A percentile compares a stretch with the other conserved stretches of the same genome.
Evolutionary conservation across 176 grass and related monocot species (phyloP).

Genomic region (Cenchrus americanus): DNA sequence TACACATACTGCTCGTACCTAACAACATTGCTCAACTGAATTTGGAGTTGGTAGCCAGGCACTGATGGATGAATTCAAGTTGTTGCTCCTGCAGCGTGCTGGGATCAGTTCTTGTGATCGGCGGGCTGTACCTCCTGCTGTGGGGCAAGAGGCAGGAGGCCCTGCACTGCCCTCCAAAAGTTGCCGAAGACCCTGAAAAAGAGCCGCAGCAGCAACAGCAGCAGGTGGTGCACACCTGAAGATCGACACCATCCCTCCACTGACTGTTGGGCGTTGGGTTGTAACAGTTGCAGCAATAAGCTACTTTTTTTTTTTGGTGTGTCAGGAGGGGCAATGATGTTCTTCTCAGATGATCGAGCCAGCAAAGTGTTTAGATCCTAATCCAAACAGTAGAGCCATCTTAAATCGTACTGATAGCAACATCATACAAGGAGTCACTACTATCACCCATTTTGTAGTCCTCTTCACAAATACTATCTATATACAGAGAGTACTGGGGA

Average conservation of each 20-base stretch:
- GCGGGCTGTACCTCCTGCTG: slow-evolving; percentile 81
- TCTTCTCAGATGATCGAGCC: not conserved
- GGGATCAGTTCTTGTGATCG: slow-evolving; percentile 70
- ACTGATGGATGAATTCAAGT: too few species aligned
- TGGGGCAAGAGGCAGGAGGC: slow-evolving; percentile 88
- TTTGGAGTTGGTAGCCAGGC: not conserved
- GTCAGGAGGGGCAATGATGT: not conserved
- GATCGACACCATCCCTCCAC: not conserved
- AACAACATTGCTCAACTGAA: too few species aligned
- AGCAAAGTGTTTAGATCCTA: slow-evolving; percentile 43
- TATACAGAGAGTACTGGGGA: too few species aligned
- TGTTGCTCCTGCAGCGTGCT: slow-evolving; percentile 51
- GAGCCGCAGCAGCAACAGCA: slow-evolving; percentile 46
- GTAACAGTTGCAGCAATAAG: slow-evolving; percentile 50
- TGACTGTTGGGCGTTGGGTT: slow-evolving; percentile 17
- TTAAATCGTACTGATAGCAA: slow-evolving; percentile 9
- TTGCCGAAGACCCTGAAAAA: slow-evolving; percentile 33
- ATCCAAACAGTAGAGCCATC: slow-evolving; percentile 38
- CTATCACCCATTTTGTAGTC: not conserved
- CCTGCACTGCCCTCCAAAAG: slow-evolving; percentile 44
- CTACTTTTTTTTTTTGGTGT: slow-evolving; percentile 15
- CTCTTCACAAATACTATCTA: not conserved
- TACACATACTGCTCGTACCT: slow-evolving; percentile 6
- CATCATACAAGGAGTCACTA: not conserved
- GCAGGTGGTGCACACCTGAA: slow-evolving; percentile 53